phyloP scores from a whole-genome alignment of 208 protist species.

The Crithidia expoeki region DNA sequence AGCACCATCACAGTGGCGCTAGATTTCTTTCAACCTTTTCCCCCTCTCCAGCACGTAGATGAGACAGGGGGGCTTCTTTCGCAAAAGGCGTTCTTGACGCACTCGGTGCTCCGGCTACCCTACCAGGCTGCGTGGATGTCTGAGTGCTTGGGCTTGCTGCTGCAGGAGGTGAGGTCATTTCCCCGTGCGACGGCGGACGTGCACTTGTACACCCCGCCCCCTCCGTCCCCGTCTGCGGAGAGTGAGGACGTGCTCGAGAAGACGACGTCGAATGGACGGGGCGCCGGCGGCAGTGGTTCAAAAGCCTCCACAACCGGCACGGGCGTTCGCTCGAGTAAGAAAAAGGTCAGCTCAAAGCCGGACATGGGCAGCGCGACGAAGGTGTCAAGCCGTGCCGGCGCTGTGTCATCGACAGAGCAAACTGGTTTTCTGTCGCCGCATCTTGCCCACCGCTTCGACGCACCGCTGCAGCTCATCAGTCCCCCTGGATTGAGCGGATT shows the following conservation, averaged over 20 bases:
- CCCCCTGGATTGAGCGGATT: slow-evolving; percentile 86
- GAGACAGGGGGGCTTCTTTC: slow-evolving; percentile 35
- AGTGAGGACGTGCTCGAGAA: slow-evolving; percentile 14
- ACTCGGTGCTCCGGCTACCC: slow-evolving; percentile 70
- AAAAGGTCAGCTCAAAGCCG: slow-evolving; percentile 2
- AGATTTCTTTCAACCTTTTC: slow-evolving; percentile 72
- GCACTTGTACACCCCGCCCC: slow-evolving; percentile 33
- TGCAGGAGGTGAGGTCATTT: slow-evolving; percentile 37
- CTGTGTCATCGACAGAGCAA: slow-evolving; percentile 18
- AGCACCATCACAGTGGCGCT: slow-evolving; percentile 53
- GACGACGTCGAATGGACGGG: slow-evolving; percentile 10
- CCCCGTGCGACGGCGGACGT: slow-evolving; percentile 36
- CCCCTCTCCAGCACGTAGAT: slow-evolving; percentile 60
- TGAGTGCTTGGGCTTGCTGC: slow-evolving; percentile 48
- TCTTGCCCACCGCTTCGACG: slow-evolving; percentile 44
- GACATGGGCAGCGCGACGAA: background rate
- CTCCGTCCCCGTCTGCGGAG: slow-evolving; percentile 24
- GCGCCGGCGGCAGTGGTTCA: background rate
- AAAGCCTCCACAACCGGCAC: background rate
- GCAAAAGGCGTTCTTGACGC: slow-evolving; percentile 56
- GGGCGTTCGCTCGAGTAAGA: background rate
- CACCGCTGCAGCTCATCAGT: slow-evolving; percentile 61
- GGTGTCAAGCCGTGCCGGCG: slow-evolving; percentile 11
- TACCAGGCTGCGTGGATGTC: slow-evolving; percentile 61
- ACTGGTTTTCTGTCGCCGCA: background rate